Base-by-base conservation (phyloP, 2,329 filamentous ascomycete species). In the Zymoseptoria crescenta region DNA sequence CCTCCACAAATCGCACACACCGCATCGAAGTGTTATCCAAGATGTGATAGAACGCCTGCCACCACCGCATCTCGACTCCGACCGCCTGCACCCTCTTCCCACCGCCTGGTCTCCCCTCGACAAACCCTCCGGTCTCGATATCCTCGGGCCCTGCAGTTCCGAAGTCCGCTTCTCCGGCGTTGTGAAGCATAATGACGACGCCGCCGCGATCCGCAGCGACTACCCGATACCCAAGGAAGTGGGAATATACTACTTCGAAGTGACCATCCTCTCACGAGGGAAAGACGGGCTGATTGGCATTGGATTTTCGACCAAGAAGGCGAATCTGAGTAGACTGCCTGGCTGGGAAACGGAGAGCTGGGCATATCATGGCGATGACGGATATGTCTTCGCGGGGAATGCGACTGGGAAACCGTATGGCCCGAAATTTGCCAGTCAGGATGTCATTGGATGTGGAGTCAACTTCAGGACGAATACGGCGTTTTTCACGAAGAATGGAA, bases 191-290 rank as follows among this genome's bases (percentile, higher is more conserved):
- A 76, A 80, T 59, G 84, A 87, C 69, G 94, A 97, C 72, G 89
- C 91, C 19, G 91, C 86, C 41, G 84, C 89, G 10, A 85, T 96
- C 59, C 85, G 94, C 58, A 84, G 92, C 28, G 88, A 99, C 73
- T 81, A 91, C 72, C 83, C 86, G 54, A 96, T 97, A 85, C 91
- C 94, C 3, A 81, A 85, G 41, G 88, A 96, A 69, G 94, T 89
- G 65, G 94, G 94, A 1, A 87, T 99, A 60, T 99, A 96, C 74
- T 99, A 99, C 73, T 99, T 86, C 70, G 94, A 99, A 69, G 79
- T 86, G 35, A 83, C 82, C 8, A 82, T 90, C 53, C 72, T 86
- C 55, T 83, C 84, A 7, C 84, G 86, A 68, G 83, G 83, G 55
- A 86, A 87, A 70, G 87, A 89, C 67, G 68, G 77, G 48, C 70